Evolutionary conservation across 805 yeast species (phyloP).

Genomic region (Cyberlindnera misumaiensis): DNA sequence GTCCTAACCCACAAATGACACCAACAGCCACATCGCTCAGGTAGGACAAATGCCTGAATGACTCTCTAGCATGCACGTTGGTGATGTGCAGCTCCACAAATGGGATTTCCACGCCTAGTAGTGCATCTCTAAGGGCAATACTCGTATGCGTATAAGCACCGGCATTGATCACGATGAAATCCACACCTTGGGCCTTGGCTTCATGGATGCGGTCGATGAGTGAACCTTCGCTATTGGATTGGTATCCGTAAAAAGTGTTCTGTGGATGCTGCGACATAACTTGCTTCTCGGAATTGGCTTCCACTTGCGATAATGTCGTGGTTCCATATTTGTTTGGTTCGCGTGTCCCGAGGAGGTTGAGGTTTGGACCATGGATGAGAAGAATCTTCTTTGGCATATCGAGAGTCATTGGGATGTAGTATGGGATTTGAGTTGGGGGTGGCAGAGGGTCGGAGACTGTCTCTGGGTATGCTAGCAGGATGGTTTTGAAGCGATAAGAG

Average conservation of each 20-base stretch:
- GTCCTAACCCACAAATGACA: conserved; percentile 27
- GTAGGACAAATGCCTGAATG: conserved; percentile 43
- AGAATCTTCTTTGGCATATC: conserved; percentile 27
- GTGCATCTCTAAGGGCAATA: conserved; percentile 43
- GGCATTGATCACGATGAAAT: conserved; percentile 43
- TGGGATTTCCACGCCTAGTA: conserved; percentile 41
- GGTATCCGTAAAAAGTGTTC: conserved; percentile 30
- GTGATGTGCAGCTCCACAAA: conserved; percentile 45
- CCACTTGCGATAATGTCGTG: conserved; percentile 37
- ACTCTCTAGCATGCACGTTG: conserved; percentile 44
- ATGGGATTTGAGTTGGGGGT: no score
- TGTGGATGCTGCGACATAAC: conserved; percentile 21
- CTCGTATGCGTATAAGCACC: conserved; percentile 50
- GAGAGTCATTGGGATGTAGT: conserved; percentile 8
- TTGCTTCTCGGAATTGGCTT: conserved; percentile 28
- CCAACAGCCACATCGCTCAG: conserved; percentile 43
- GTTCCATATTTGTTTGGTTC: conserved; percentile 48
- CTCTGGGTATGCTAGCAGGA: no score
- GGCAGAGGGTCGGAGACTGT: no score
- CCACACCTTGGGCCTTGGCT: conserved; percentile 30
- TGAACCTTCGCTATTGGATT: conserved; percentile 40
- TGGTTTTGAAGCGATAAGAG: no score
- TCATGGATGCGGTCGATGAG: conserved; percentile 41
- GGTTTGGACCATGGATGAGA: conserved; percentile 43
- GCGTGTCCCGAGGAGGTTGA: conserved; percentile 41